A percentile compares a stretch with the other conserved stretches of the same genome.
Evolutionary conservation across 2,329 filamentous ascomycete genomes (phyloP).

Genomic region (Aphanocladium album): DNA sequence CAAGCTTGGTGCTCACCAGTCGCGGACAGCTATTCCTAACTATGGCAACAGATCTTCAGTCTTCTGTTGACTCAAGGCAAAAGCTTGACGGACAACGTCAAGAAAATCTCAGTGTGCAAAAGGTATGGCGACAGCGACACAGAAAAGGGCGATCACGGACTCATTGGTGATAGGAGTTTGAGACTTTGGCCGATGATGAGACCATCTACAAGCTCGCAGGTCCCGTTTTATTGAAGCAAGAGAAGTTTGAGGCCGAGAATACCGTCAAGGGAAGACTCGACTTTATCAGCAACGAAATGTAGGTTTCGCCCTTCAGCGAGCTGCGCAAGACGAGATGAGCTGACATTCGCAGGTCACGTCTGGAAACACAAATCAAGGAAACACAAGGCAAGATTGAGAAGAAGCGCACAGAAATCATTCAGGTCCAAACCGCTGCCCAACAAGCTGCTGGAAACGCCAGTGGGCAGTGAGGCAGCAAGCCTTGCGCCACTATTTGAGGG

Average conservation of each 20-base stretch:
- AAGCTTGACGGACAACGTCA: slow-evolving; percentile 91
- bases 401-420: slow-evolving; percentile 56
- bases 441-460: slow-evolving; percentile 28
- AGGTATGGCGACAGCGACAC: slow-evolving; percentile 42
- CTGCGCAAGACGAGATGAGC: background rate
- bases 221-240: slow-evolving; percentile 90
- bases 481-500: background rate
- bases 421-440: slow-evolving; percentile 45
- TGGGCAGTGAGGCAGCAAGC: slow-evolving; percentile 8
- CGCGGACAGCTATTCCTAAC: background rate
- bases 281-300: slow-evolving; percentile 95
- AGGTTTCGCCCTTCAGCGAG: slow-evolving; percentile 27
- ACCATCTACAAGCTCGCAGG: slow-evolving; percentile 96
- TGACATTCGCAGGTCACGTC: slow-evolving; percentile 25
- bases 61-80: slow-evolving; percentile 71
- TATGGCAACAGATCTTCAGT: slow-evolving; percentile 67
- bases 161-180: slow-evolving; percentile 64
- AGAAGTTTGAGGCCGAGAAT: slow-evolving; percentile 81
- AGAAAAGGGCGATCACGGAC: background rate
- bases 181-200: slow-evolving; percentile 69
- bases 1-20: slow-evolving; percentile 28
- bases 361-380: slow-evolving; percentile 51
- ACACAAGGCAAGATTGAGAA: slow-evolving; percentile 52
- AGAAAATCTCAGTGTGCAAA: slow-evolving; percentile 84
- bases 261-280: slow-evolving; percentile 87